phyloP scores from a whole-genome alignment of 352 stramenopile genomes.

The Phytophthora pseudosyringae region DNA sequence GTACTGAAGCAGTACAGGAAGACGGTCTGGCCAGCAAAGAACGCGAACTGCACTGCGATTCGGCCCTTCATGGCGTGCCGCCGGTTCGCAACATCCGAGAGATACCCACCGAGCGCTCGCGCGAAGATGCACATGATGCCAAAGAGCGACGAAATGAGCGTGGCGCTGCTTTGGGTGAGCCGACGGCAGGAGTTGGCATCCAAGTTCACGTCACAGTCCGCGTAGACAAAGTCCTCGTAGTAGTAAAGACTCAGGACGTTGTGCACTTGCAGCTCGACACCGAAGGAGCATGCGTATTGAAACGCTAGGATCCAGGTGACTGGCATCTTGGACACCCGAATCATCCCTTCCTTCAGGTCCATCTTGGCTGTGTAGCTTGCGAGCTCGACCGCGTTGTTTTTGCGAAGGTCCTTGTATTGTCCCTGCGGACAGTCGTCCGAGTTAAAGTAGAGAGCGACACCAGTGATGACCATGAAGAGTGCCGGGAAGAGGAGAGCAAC shows the following conservation, averaged over 20 bases:
- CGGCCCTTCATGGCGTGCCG: conserved; percentile 88
- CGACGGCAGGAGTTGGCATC: conserved; percentile 36
- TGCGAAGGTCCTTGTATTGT: conserved; percentile 87
- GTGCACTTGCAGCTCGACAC: conserved; percentile 95
- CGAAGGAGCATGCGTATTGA: conserved; percentile 95
- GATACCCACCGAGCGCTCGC: conserved; percentile 83
- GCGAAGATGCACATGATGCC: conserved; percentile 94
- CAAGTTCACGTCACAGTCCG: conserved; percentile 47
- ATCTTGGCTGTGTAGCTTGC: conserved; percentile 33
- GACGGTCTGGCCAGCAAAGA: conserved; percentile 73
- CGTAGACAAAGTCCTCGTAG: conserved; percentile 82
- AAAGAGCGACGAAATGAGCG: conserved; percentile 92
- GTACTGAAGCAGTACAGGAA: conserved; percentile 89
- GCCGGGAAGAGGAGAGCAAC: conserved; percentile 91
- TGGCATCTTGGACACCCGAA: conserved; percentile 45
- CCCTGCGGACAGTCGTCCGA: conserved; percentile 94
- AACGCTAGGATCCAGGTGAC: conserved; percentile 92
- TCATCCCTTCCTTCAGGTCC: conserved; percentile 41
- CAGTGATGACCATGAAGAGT: conserved; percentile 78
- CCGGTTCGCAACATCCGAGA: conserved; percentile 80
- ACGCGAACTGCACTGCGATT: conserved; percentile 78
- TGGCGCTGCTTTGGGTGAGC: conserved; percentile 49
- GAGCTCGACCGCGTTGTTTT: conserved; percentile 12
- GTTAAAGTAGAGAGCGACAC: conserved; percentile 73
- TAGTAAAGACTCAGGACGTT: conserved; percentile 93